Evolutionary conservation across 23 red algal species (phyloP).

Genomic region (Gracilaria caudata): DNA sequence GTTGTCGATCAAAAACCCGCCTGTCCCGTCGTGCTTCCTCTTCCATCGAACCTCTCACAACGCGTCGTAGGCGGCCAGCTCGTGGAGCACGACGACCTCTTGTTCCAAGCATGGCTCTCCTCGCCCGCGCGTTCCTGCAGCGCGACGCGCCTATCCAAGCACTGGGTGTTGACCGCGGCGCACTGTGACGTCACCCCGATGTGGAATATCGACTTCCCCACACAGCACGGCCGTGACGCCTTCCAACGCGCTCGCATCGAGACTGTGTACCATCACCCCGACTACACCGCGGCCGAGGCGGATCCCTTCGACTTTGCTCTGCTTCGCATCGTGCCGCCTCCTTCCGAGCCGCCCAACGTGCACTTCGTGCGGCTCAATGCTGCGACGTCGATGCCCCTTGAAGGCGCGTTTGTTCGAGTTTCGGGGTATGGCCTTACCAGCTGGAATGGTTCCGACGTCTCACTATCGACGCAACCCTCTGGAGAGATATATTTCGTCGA

Average conservation of each 20-base stretch:
- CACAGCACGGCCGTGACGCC: not conserved
- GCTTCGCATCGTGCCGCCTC: not conserved
- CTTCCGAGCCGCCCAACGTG: not conserved
- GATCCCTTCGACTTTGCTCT: not conserved
- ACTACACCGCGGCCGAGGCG: not conserved
- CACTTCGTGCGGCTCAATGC: not conserved
- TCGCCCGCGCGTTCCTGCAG: constrained; percentile 6
- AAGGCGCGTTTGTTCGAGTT: constrained; percentile 24
- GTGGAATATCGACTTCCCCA: not conserved
- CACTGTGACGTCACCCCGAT: constrained; percentile 48
- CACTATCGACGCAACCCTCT: not conserved
- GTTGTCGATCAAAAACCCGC: too few relatives aligned
- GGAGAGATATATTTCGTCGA: constrained; percentile 23
- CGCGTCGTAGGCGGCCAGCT: not conserved
- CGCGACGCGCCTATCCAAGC: constrained; percentile 38
- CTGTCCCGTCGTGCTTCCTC: constrained; percentile 18
- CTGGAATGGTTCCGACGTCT: not conserved
- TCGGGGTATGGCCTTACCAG: constrained; percentile 34
- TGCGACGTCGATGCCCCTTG: not conserved
- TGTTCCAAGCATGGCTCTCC: not conserved
- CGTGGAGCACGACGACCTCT: not conserved
- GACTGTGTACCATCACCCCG: not conserved
- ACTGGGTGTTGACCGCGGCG: constrained; percentile 70
- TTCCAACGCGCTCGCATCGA: not conserved
- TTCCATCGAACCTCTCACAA: not conserved